Percentiles rank a stretch among this genome's conserved stretches.
phyloP scores from a whole-genome alignment of 805 yeast genomes.

The Metschnikowia baotianmanensis region DNA sequence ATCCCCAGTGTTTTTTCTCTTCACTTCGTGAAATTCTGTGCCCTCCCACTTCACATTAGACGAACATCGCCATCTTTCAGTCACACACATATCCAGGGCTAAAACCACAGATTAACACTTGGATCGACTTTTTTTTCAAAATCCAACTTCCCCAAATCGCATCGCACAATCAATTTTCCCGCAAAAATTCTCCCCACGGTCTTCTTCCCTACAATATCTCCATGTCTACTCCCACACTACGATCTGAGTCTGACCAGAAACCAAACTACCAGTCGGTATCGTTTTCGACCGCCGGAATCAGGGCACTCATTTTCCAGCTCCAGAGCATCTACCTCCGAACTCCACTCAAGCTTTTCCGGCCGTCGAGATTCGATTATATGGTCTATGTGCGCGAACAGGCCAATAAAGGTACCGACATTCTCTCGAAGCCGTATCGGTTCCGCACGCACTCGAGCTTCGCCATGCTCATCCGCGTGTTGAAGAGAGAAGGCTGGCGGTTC shows the following conservation, averaged over 20 bases:
- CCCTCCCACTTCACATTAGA: too few species aligned
- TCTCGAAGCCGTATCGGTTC: conserved; percentile 49
- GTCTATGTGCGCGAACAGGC: conserved; percentile 59
- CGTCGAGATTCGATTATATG: conserved; percentile 84
- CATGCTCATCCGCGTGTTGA: conserved; percentile 65
- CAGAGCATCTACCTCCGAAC: conserved; percentile 78
- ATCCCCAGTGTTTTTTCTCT: too few species aligned
- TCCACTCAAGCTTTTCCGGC: conserved; percentile 81
- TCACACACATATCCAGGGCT: too few species aligned
- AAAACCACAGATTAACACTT: too few species aligned
- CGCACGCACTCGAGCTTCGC: conserved; percentile 80
- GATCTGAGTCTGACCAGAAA: conserved; percentile 14
- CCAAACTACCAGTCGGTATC: conserved; percentile 55
- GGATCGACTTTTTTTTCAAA: too few species aligned
- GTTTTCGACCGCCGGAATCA: conserved; percentile 77
- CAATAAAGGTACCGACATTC: conserved; percentile 43
- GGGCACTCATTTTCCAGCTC: conserved; percentile 79
- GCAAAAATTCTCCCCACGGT: too few species aligned
- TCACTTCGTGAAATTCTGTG: too few species aligned
- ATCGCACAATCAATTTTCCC: too few species aligned
- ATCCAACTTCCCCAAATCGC: too few species aligned
- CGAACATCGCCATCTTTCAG: too few species aligned
- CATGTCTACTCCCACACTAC: conserved; percentile 12
- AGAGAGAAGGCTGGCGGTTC: conserved; percentile 79
- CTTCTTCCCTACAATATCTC: too few species aligned